These are phyloP conservation scores for Boletus pseudo-olivaceus DNA, from an alignment of 768 basidiomycete species.

Conservation along the genomic window DNA sequence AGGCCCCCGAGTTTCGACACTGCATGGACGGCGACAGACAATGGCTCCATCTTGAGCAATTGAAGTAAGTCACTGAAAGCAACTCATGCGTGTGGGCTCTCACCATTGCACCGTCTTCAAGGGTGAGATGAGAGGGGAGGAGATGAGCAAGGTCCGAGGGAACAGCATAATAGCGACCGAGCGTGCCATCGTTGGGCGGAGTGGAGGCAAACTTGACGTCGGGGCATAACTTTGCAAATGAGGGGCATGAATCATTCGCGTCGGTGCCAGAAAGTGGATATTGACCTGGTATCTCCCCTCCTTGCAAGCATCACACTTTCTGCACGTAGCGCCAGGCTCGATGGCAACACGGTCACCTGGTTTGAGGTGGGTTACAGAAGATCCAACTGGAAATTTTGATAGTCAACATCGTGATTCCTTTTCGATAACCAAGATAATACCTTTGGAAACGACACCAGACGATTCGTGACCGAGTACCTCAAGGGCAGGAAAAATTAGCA, in stretches of 20 bases:
- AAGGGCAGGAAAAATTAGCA: background rate
- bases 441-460: slow-evolving; percentile 70
- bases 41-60: slow-evolving; percentile 76
- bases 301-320: slow-evolving; percentile 82
- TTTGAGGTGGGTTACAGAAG: slow-evolving; percentile 71
- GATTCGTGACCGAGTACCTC: slow-evolving; percentile 96
- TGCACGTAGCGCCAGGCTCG: slow-evolving; percentile 87
- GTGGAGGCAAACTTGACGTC: slow-evolving; percentile 89
- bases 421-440: slow-evolving; percentile 30
- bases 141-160: slow-evolving; percentile 82
- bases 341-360: slow-evolving; percentile 86
- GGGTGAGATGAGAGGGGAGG: slow-evolving; percentile 77
- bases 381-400: slow-evolving; percentile 51
- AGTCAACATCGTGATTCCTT: background rate
- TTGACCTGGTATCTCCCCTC: slow-evolving; percentile 76
- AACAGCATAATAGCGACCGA: slow-evolving; percentile 80
- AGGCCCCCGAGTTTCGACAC: slow-evolving; percentile 74
- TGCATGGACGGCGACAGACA: slow-evolving; percentile 89
- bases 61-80: slow-evolving; percentile 1
- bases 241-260: background rate
- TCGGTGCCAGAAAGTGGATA: background rate
- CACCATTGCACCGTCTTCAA: slow-evolving; percentile 96
- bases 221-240: slow-evolving; percentile 63
- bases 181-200: slow-evolving; percentile 90
- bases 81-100: slow-evolving; percentile 4